Evolutionary conservation across 805 yeast species (phyloP), one percentile per base, ranked within the genome.

Genomic region (Candida ipomoeae): DNA sequence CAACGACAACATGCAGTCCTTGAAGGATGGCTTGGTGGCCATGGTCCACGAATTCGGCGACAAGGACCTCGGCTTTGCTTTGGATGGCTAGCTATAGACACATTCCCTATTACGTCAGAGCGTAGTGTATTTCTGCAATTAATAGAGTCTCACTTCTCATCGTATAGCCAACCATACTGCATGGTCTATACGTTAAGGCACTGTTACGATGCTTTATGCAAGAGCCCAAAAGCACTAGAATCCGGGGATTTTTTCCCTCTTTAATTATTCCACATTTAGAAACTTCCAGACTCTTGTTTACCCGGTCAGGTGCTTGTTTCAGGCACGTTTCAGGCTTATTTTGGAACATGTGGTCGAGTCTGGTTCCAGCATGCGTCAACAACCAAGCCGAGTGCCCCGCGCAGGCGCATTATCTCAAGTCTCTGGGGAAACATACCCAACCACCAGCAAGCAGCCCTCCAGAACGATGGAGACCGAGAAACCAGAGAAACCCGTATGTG

Each of bases 11-110:
- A 62, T 70, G 62, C 54, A 52, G 17, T 45, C 59, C 51, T 55
- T 72, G 54, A 62, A 63, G 45, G 55, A 49, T 7, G 70, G 70
- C 49, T 62, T 72, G 50, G 63, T 57, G 23, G 53, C 38, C 10
- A 51, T 68, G 43, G 68, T 71, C 3, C 50, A 62, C 20, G 63
- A 70, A 46, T 70, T 64, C 47, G 58, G 66, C 44, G 67, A 65
- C 4, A 63, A 62, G 20, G 64, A 68, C 40, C 61, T 71, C 41
- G 76, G 75, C 3, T 72, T 58, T 51, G 65, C 75, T 14, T 62
- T 71, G 50, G 73, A 70, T n/a, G 74, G 76, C 8, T 69, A 52
- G 36, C 17, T 5, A 11, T 14, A 10, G 23, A 20, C 17, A 8
- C 29, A 26, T 26, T 26, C 5, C 11, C 29, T 26, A 26, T 26